Percentiles rank a stretch among this genome's conserved stretches.
These are phyloP conservation scores for Hepatocystis sp. DNA, from an alignment of 169 alveolate genomes.

Conservation along the genomic window DNA sequence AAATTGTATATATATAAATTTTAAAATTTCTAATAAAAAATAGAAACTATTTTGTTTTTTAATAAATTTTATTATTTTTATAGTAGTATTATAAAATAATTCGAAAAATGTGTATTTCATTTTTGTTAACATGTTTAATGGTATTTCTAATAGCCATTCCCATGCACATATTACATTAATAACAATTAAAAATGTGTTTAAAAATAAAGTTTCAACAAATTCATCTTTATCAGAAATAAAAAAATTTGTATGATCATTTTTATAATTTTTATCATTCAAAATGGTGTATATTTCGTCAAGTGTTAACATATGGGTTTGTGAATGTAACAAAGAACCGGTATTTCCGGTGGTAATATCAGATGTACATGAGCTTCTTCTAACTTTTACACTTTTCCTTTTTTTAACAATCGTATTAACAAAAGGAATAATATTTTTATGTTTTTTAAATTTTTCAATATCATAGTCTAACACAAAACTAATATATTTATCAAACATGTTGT, in stretches of 20 bases:
- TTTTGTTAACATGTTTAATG: constrained; percentile 45
- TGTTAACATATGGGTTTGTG: neutral
- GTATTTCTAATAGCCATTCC: constrained; percentile 70
- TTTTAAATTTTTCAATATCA: constrained; percentile 15
- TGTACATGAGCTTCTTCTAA: neutral
- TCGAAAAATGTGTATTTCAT: constrained; percentile 76
- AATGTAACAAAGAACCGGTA: neutral
- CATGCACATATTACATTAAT: constrained; percentile 56
- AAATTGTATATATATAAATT: constrained; percentile 45
- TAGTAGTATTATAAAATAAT: constrained; percentile 66
- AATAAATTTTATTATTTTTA: constrained; percentile 56
- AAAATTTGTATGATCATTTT: neutral
- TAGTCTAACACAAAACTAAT: constrained; percentile 43
- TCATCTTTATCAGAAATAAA: constrained; percentile 41
- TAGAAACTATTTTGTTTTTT: constrained; percentile 32
- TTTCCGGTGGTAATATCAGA: neutral
- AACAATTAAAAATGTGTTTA: constrained; percentile 38
- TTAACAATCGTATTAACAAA: constrained; percentile 7
- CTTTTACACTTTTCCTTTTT: neutral
- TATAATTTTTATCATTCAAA: constrained; percentile 8
- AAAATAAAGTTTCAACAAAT: constrained; percentile 50
- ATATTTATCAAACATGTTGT: constrained; percentile 54
- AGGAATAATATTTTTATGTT: constrained; percentile 16
- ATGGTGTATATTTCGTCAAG: constrained; percentile 50
- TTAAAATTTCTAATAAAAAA: constrained; percentile 52